Percentiles rank a stretch among this genome's conserved stretches.
Evolutionary conservation across 257 asterid species (phyloP).

Genomic region (Gynochthodes officinalis): DNA sequence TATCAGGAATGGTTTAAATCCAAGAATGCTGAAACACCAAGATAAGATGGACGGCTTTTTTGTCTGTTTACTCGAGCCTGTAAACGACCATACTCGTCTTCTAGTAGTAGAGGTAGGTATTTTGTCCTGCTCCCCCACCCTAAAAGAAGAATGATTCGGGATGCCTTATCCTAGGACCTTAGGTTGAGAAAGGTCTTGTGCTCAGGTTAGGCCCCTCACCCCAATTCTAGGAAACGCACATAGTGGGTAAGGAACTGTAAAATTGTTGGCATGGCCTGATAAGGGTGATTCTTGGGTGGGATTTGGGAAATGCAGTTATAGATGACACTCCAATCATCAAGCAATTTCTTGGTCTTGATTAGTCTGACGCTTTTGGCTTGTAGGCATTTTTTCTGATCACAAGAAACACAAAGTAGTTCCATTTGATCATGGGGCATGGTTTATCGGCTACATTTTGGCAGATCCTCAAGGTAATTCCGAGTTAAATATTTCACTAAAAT

Average conservation of each 20-base stretch:
- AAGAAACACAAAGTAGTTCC: neutral
- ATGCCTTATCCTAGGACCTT: neutral
- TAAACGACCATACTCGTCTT: neutral
- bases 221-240: neutral
- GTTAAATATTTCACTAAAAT: conserved; percentile 4
- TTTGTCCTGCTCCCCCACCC: neutral
- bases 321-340: neutral
- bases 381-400: neutral
- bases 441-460: neutral
- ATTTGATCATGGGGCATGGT: neutral
- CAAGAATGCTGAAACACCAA: neutral
- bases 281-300: no score
- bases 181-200: neutral
- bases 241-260: neutral
- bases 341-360: neutral
- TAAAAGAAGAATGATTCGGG: neutral
- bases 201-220: conserved; percentile 19
- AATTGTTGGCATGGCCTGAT: neutral
- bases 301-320: neutral
- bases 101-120: neutral
- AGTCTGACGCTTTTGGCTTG: neutral
- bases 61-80: neutral
- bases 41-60: conserved; percentile 5
- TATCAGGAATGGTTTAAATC: conserved; percentile 5
- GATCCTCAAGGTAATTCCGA: neutral